Base-by-base conservation (phyloP, 306 rosid genomes). In the Oemleria cerasiformis region DNA sequence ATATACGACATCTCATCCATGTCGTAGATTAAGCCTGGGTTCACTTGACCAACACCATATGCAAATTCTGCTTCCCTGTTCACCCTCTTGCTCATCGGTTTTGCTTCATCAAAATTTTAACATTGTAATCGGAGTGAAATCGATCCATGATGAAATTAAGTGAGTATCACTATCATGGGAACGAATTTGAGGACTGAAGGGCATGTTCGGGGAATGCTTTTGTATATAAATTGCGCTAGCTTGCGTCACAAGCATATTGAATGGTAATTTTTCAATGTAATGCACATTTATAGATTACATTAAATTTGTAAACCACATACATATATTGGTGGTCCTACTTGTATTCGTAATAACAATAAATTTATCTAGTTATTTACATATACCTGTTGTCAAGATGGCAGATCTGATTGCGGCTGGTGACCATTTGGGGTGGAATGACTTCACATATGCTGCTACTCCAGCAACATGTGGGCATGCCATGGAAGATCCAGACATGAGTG, bases 381-480 rank as follows among this genome's bases (percentile, higher is more conserved):
- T 67, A 94, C 97, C 97, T 44, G 97, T 86, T 51, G 97, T 94
- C 17, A 94, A 57, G 71, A 94, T 80, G 68, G 98, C 90, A 20
- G 96, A 89, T 82, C 78, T 77, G 60, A 89, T 88, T 47, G 96
- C 96, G 12, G 96, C 90, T 12, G 90, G 88, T 75, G 89, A 76
- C 98, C 98, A 89, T 6, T 74, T 63, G 1, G 96, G 94, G 70
- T 86, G 98, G 83, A 94, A 94, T 45, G 97, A 91, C 68, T 94
- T 94, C 4, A 91, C 82, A 72, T 94, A 94, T 40, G 97, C 96
- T 4, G 96, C 95, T 36, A 82, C 87, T 17, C 94, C 99, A n/a
- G 95, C 85, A 36, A 82, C 91, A 71, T 94, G 99, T 17, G 99
- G 99, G 66, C 99, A 94, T 6, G 99, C 70, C 97, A 94, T 94